Conservation (phyloP, 257 asterid species). For the Rauvolfia tetraphylla region DNA sequence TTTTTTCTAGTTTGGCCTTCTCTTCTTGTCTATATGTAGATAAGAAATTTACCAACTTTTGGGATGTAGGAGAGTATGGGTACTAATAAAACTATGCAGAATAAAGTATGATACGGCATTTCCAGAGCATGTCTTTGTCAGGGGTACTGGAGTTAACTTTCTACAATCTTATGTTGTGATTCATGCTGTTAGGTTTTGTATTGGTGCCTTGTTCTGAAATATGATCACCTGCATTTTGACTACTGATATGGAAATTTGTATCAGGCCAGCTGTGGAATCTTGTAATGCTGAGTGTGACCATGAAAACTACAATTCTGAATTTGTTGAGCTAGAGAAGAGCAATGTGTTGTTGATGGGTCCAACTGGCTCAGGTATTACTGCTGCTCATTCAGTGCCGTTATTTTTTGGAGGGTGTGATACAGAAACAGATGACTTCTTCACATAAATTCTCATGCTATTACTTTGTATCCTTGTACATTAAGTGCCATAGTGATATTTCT, state of each 20-base stretch:
- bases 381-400: background rate
- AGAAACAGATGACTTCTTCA: background rate
- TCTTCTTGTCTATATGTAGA: background rate
- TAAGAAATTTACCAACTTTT: background rate
- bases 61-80: background rate
- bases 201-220: constrained; percentile 3
- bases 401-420: background rate
- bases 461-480: constrained; percentile 6
- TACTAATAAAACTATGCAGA: no score
- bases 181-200: background rate
- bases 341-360: constrained; percentile 91
- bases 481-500: constrained; percentile 31
- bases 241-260: constrained; percentile 14
- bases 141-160: background rate
- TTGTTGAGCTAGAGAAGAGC: constrained; percentile 92
- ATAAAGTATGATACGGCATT: background rate
- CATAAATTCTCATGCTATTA: background rate
- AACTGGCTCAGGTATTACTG: constrained; percentile 83
- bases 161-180: constrained; percentile 7
- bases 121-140: background rate
- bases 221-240: background rate
- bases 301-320: constrained; percentile 41
- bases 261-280: constrained; percentile 47
- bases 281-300: constrained; percentile 31
- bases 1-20: background rate